These are phyloP conservation scores for Schizochytrium sp. DNA, from an alignment of 108 stramenopile genomes.

Conservation along the genomic window DNA sequence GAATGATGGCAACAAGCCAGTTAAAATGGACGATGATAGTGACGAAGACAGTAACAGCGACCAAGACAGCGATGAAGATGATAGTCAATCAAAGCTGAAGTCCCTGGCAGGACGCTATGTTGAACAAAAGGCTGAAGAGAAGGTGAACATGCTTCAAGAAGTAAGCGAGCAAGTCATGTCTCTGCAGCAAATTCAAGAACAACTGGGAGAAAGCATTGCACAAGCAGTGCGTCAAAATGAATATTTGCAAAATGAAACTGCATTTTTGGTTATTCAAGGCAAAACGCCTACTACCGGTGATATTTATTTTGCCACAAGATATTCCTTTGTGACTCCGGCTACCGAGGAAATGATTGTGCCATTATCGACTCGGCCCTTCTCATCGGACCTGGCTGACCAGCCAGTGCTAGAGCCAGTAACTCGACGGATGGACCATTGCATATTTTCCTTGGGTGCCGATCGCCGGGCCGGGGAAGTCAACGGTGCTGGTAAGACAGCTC, in stretches of 20 bases:
- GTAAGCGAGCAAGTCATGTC: neutral
- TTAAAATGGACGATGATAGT: neutral
- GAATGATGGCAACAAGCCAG: neutral
- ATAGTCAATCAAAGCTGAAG: neutral
- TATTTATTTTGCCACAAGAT: neutral
- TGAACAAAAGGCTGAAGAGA: slow-evolving; percentile 8
- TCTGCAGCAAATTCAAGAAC: neutral
- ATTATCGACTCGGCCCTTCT: neutral
- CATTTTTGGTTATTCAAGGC: neutral
- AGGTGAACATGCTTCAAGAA: slow-evolving; percentile 4
- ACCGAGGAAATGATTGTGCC: neutral
- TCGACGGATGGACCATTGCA: slow-evolving; percentile 12
- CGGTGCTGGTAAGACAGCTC: slow-evolving; percentile 28
- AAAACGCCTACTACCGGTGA: neutral
- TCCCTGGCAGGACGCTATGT: neutral
- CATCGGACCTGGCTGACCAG: neutral
- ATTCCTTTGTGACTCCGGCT: neutral
- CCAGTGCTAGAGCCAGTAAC: slow-evolving; percentile 1
- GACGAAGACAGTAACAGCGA: neutral
- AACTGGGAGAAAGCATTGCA: neutral
- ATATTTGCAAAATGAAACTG: neutral
- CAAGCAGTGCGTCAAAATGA: neutral
- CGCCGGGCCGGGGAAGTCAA: slow-evolving; percentile 3
- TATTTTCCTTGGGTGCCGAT: neutral
- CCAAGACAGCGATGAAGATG: neutral